Base-by-base conservation (phyloP, 352 stramenopile genomes). In the Blastocystis hominis region DNA sequence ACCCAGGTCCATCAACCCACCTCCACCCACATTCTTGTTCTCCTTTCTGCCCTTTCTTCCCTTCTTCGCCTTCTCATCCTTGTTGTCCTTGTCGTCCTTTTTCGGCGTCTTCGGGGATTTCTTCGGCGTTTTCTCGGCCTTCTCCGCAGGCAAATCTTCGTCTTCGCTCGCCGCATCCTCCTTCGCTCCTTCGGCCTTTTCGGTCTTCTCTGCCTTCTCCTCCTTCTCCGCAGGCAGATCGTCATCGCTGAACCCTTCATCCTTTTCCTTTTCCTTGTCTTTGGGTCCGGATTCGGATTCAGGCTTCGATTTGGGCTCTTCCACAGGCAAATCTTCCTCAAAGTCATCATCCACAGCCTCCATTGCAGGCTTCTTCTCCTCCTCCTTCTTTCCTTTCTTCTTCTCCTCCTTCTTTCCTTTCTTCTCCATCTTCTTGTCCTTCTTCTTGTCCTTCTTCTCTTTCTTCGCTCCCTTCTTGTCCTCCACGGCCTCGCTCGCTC, bases 51-150 rank as follows among this genome's bases (percentile, higher is more conserved):
- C 54, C 34, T 10, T 36, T 30, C 46, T 62, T 68, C 24, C 56
- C 47, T 40, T 81, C 72, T 10, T 81, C 42, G 68, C 72, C 1
- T 53, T 81, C 30, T 15, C 54, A 9, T 86, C 56, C 30, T 86
- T 72, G 46, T 75, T 86, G 24, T 86, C 44, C 46, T 72, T 34
- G 15, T 34, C 4, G 20, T 20, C 38, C 63, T 86, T 62, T 44
- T 76, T 46, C 24, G 68, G 46, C 38, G 46, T 36, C 44, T 86
- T 54, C 5, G 42, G 59, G 36, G 50, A 61, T 44, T 86, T 54
- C 42, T 68, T 66, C 30, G 40, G 20, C 7, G 55, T 56, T 62
- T 62, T 40, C 1, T 80, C 46, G 6, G 54, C 64, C 55, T 80
- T 56, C 62, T 84, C 72, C 44, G 30, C 30, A 5, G 50, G 47